A percentile compares a stretch with the other conserved stretches of the same genome.
Evolutionary conservation across 2,329 filamentous ascomycete genomes (phyloP).

Genomic region (Myriosclerotinia scirpicola): DNA sequence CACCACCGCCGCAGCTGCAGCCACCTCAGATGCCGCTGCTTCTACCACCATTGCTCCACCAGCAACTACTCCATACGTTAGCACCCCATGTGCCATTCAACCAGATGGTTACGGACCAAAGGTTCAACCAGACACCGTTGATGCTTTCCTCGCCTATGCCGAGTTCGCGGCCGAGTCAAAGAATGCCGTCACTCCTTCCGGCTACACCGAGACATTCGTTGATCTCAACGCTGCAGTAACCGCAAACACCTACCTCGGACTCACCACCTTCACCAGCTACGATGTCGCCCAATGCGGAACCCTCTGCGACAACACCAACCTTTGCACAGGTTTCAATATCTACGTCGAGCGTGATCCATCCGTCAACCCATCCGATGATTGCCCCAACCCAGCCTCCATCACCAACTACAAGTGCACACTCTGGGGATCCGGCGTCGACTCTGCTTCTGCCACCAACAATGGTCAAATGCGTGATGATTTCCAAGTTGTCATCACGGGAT

Average conservation of each 20-base stretch:
- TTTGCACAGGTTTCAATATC: slow-evolving; percentile 41
- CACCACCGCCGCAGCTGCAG: background rate
- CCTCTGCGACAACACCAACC: slow-evolving; percentile 32
- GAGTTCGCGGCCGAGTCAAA: slow-evolving; percentile 32
- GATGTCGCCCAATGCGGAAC: slow-evolving; percentile 35
- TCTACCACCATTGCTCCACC: slow-evolving; percentile 1
- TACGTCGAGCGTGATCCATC: slow-evolving; percentile 42
- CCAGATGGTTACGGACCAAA: slow-evolving; percentile 39
- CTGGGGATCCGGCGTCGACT: slow-evolving; percentile 37
- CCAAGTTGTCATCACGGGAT: slow-evolving; percentile 46
- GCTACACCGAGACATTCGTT: slow-evolving; percentile 39
- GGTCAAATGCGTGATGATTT: slow-evolving; percentile 41
- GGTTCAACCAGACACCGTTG: slow-evolving; percentile 40
- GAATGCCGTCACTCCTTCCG: slow-evolving; percentile 36
- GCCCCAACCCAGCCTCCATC: slow-evolving; percentile 39
- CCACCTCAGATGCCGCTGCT: background rate
- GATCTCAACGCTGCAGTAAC: slow-evolving; percentile 36
- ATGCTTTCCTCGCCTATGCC: slow-evolving; percentile 37
- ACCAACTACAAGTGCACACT: slow-evolving; percentile 42
- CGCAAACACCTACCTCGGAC: slow-evolving; percentile 35
- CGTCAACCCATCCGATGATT: slow-evolving; percentile 36
- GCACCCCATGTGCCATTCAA: slow-evolving; percentile 14
- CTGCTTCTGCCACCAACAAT: slow-evolving; percentile 39
- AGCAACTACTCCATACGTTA: slow-evolving; percentile 1
- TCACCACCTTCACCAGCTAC: slow-evolving; percentile 36